phyloP scores from a whole-genome alignment of 768 basidiomycete genomes.

The Russula brevipes region DNA sequence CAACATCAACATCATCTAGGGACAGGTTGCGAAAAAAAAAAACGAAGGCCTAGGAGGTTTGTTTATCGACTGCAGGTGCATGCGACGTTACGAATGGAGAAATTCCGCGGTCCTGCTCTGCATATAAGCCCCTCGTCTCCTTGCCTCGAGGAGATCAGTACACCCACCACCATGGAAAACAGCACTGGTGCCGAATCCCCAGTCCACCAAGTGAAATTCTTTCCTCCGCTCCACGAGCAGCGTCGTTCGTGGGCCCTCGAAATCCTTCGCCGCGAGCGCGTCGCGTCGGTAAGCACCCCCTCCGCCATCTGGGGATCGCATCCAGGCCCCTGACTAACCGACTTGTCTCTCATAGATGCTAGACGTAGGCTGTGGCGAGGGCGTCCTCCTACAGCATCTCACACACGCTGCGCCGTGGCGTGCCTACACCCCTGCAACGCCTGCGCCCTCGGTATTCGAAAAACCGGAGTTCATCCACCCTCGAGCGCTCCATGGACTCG shows the following conservation, averaged over 20 bases:
- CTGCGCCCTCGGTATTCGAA: conserved; percentile 9
- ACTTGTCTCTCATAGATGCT: conserved; percentile 46
- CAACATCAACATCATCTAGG: not conserved
- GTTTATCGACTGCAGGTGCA: not conserved
- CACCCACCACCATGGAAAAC: conserved; percentile 6
- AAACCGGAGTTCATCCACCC: conserved; percentile 47
- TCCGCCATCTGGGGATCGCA: not conserved
- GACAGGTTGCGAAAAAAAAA: not conserved
- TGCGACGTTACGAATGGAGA: not conserved
- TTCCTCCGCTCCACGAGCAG: conserved; percentile 63
- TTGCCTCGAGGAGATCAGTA: not conserved
- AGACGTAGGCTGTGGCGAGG: conserved; percentile 84
- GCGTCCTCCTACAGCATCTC: conserved; percentile 62
- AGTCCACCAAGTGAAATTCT: conserved; percentile 47
- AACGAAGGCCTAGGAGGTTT: not conserved
- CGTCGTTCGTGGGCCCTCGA: conserved; percentile 69
- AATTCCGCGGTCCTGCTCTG: not conserved
- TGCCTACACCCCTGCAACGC: conserved; percentile 31
- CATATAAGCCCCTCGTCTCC: conserved; percentile 8
- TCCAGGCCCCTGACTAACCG: not conserved
- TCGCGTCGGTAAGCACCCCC: conserved; percentile 42
- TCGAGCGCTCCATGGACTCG: conserved; percentile 59
- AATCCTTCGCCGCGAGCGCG: conserved; percentile 50
- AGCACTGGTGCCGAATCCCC: not conserved
- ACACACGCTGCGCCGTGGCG: conserved; percentile 74